A percentile compares a stretch with the other conserved stretches of the same genome.
Conservation (phyloP, 768 basidiomycete species). For the Rhodotorula taiwanensis region DNA sequence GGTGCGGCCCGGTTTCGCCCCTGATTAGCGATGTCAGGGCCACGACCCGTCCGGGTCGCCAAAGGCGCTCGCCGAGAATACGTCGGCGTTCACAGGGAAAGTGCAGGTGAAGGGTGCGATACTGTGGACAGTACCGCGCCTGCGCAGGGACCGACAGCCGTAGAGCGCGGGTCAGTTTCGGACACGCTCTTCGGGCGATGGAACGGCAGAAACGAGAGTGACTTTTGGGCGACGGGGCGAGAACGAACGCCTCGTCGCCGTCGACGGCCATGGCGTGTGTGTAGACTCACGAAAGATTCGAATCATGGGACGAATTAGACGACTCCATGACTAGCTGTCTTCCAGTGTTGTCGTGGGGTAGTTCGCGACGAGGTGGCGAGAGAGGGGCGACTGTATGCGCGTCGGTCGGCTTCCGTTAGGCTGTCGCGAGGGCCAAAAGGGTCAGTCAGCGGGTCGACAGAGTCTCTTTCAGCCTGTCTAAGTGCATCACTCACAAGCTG, state of each 20-base stretch:
- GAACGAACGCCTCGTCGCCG: too few relatives aligned
- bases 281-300: constrained; percentile 5
- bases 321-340: constrained; percentile 4
- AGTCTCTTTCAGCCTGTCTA: too few relatives aligned
- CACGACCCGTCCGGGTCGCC: constrained; percentile 18
- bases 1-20: constrained; percentile 25
- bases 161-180: neutral
- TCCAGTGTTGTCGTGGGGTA: constrained; percentile 8
- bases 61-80: constrained; percentile 12
- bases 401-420: constrained; percentile 6
- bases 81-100: neutral
- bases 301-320: neutral
- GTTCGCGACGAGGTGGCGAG: constrained; percentile 6
- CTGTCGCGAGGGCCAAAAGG: constrained; percentile 1
- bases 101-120: constrained; percentile 3
- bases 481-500: constrained; percentile 25
- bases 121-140: constrained; percentile 5
- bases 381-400: neutral
- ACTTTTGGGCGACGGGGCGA: neutral
- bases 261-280: too few relatives aligned
- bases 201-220: too few relatives aligned
- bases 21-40: constrained; percentile 29
- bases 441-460: neutral
- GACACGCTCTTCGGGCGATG: neutral
- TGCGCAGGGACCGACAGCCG: neutral